phyloP scores from a whole-genome alignment of 192 early-diverging fungal species.

The Backusella australiensis region DNA sequence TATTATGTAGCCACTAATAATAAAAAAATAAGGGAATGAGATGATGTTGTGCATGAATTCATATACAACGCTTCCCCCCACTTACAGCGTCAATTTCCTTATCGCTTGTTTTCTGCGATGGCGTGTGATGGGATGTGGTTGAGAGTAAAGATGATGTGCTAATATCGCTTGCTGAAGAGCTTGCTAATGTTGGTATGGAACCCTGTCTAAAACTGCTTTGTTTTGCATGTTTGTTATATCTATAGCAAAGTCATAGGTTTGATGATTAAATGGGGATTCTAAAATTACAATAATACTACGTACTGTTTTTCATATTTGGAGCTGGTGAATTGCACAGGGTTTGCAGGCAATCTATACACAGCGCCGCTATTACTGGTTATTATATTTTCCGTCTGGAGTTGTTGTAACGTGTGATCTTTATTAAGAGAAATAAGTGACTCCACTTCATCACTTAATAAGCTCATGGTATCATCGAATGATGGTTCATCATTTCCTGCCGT shows the following conservation, averaged over 20 bases:
- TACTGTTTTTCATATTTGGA: conserved; percentile 40
- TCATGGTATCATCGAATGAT: background rate
- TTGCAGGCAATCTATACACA: conserved; percentile 39
- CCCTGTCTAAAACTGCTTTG: background rate
- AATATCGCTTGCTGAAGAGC: background rate
- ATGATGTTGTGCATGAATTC: background rate
- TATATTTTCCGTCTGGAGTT: background rate
- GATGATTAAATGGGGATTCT: background rate
- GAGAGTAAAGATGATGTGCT: background rate
- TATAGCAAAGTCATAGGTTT: background rate
- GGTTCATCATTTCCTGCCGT: background rate
- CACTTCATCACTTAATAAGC: background rate
- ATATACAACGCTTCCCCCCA: background rate
- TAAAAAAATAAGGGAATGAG: background rate
- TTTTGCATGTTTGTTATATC: background rate
- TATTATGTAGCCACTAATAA: background rate
- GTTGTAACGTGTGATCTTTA: background rate
- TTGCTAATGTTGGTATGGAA: conserved; percentile 4
- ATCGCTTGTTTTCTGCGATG: background rate
- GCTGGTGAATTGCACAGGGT: conserved; percentile 41
- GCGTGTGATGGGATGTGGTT: background rate
- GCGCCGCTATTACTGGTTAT: conserved; percentile 18
- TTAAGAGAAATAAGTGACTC: background rate
- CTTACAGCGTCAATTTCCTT: background rate
- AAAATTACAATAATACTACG: background rate